These are phyloP conservation scores for Mediolabrus comicus DNA, from an alignment of 108 stramenopile species.

Conservation along the genomic window DNA sequence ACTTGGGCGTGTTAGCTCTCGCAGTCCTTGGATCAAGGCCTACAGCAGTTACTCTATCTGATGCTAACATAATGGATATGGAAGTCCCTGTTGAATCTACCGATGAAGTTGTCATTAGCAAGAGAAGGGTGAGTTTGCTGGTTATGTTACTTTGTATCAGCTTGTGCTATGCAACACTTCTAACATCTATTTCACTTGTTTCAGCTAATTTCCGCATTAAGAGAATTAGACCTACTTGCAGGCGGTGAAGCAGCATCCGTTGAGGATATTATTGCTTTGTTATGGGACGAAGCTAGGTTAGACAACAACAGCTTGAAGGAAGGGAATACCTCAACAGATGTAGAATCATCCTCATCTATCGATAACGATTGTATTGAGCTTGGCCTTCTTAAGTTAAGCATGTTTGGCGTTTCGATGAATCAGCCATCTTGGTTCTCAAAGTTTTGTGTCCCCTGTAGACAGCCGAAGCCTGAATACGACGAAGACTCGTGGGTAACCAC, in stretches of 20 bases:
- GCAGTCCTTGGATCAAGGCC: conserved; percentile 70
- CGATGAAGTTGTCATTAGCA: conserved; percentile 68
- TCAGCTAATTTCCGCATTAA: conserved; percentile 30
- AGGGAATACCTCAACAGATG: conserved; percentile 25
- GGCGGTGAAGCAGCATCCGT: conserved; percentile 3
- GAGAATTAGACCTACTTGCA: conserved; percentile 8
- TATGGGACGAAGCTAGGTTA: conserved; percentile 35
- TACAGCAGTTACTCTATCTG: conserved; percentile 62
- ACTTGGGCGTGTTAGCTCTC: conserved; percentile 60
- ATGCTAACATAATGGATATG: conserved; percentile 70
- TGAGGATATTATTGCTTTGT: conserved; percentile 31
- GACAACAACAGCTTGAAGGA: conserved; percentile 4
- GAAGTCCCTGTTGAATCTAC: conserved; percentile 52
- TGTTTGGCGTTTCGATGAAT: conserved; percentile 71
- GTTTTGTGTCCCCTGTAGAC: conserved; percentile 71
- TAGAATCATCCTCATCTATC: conserved; percentile 38
- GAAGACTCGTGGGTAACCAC: conserved; percentile 24
- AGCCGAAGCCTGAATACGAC: conserved; percentile 6
- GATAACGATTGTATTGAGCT: conserved; percentile 62
- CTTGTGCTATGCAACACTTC: background rate
- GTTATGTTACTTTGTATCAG: conserved; percentile 41
- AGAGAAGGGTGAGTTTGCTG: conserved; percentile 55
- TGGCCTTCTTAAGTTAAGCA: conserved; percentile 69
- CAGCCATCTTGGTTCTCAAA: conserved; percentile 61
- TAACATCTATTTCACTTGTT: background rate